These are phyloP conservation scores for Aspergillus neotritici DNA, from an alignment of 2,329 filamentous ascomycete species.

Conservation along the genomic window DNA sequence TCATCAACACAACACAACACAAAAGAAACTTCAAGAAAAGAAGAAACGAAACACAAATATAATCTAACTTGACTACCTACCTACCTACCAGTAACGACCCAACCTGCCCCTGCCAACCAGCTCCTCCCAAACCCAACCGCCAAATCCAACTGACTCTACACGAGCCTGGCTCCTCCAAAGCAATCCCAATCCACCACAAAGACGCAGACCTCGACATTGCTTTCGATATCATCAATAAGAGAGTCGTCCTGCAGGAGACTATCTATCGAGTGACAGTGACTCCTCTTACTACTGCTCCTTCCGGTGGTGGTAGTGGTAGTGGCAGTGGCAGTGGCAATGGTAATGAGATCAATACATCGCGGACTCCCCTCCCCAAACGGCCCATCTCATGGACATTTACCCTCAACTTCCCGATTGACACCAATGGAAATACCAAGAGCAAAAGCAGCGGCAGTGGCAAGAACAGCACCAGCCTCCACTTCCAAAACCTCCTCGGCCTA, in stretches of 20 bases:
- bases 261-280: slow-evolving; percentile 2
- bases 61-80: too few relatives aligned
- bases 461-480: slow-evolving; percentile 14
- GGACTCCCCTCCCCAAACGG: too few relatives aligned
- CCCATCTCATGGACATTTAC: too few relatives aligned
- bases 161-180: slow-evolving; percentile 11
- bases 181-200: slow-evolving; percentile 12
- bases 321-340: too few relatives aligned
- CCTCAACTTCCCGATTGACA: neutral
- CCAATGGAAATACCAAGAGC: slow-evolving; percentile 6
- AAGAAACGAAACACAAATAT: too few relatives aligned
- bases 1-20: too few relatives aligned
- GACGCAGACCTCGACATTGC: slow-evolving; percentile 19
- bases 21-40: too few relatives aligned
- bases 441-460: slow-evolving; percentile 10
- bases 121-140: slow-evolving; percentile 3
- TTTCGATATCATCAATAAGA: slow-evolving; percentile 20
- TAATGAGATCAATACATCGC: too few relatives aligned
- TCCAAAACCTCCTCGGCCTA: slow-evolving; percentile 27
- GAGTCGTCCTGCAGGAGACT: slow-evolving; percentile 19
- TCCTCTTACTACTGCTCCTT: too few relatives aligned
- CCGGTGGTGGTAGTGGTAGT: too few relatives aligned
- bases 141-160: slow-evolving; percentile 16
- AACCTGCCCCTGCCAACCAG: slow-evolving; percentile 20
- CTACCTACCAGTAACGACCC: slow-evolving; percentile 14